Percentiles rank a stretch among this genome's conserved stretches.
These are phyloP conservation scores for Luzula sylvatica DNA, from an alignment of 176 grass and related monocot species.

Conservation along the genomic window DNA sequence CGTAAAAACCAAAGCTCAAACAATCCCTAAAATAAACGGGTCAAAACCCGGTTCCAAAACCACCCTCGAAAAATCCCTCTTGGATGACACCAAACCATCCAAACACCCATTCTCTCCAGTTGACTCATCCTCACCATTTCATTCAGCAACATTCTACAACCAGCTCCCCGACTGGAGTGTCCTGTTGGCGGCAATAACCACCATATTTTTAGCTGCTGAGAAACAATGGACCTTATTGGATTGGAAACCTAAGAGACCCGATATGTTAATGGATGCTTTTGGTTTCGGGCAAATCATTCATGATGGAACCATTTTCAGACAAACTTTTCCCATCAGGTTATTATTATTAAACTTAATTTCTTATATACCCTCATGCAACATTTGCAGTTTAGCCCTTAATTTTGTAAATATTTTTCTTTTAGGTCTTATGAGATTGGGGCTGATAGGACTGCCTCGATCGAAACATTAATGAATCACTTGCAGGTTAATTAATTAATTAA, in stretches of 20 bases:
- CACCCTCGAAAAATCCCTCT: constrained; percentile 1
- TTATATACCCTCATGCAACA: too few relatives aligned
- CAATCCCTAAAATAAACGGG: constrained; percentile 80
- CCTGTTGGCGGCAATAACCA: constrained; percentile 87
- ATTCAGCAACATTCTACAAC: constrained; percentile 79
- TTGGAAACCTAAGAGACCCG: constrained; percentile 90
- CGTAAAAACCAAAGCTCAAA: constrained; percentile 63
- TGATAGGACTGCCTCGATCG: constrained; percentile 90
- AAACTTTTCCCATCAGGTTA: constrained; percentile 87
- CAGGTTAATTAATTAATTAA: constrained; percentile 37
- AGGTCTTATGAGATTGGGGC: constrained; percentile 97
- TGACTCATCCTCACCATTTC: constrained; percentile 17
- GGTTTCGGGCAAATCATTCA: constrained; percentile 85
- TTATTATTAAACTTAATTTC: too few relatives aligned
- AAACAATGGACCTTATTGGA: constrained; percentile 92
- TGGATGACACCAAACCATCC: constrained; percentile 11
- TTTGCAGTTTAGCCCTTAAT: too few relatives aligned
- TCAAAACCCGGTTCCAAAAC: constrained; percentile 49
- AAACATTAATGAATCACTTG: constrained; percentile 98
- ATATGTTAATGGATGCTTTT: constrained; percentile 86
- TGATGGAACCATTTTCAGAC: constrained; percentile 81
- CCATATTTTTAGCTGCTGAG: constrained; percentile 91
- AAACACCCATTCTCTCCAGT: constrained; percentile 31
- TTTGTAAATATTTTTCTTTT: constrained; percentile 80
- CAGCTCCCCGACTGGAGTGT: constrained; percentile 96